Evolutionary conservation across 1,284 basidiomycete species (phyloP).

Genomic region (Malassezia globosa): DNA sequence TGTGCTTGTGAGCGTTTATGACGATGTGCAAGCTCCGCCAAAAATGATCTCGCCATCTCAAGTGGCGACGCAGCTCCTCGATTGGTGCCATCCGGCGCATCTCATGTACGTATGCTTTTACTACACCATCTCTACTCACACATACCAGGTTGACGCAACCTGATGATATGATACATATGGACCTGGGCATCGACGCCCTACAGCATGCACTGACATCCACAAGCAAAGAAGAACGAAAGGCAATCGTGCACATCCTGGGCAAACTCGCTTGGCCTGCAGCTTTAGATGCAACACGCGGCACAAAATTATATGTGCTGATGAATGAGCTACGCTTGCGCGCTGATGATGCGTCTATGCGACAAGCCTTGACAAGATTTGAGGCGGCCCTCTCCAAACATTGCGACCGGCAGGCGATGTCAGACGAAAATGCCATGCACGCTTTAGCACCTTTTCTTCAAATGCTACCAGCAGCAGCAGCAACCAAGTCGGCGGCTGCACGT

Average conservation of each 20-base stretch:
- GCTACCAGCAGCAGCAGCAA: background rate
- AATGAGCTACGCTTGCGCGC: constrained; percentile 24
- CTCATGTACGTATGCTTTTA: constrained; percentile 56
- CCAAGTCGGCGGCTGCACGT: background rate
- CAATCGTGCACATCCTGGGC: constrained; percentile 64
- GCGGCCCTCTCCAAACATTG: background rate
- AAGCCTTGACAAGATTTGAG: constrained; percentile 52
- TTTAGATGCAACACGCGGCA: constrained; percentile 51
- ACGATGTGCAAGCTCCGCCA: constrained; percentile 63
- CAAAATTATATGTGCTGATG: constrained; percentile 22
- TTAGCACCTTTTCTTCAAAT: background rate
- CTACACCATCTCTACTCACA: constrained; percentile 22
- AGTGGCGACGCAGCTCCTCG: constrained; percentile 70
- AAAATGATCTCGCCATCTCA: constrained; percentile 70
- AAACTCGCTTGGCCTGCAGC: constrained; percentile 65
- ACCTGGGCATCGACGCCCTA: constrained; percentile 66
- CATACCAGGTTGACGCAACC: constrained; percentile 6
- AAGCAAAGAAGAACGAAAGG: constrained; percentile 60
- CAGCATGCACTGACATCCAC: constrained; percentile 50
- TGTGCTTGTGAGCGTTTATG: constrained; percentile 53
- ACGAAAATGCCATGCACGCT: background rate
- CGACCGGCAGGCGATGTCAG: background rate
- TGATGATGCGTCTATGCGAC: constrained; percentile 58
- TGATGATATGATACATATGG: constrained; percentile 60
- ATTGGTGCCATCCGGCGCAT: constrained; percentile 87